Evolutionary conservation across 2,329 filamentous ascomycete genomes (phyloP).

Genomic region (Plenodomus biglobosus): DNA sequence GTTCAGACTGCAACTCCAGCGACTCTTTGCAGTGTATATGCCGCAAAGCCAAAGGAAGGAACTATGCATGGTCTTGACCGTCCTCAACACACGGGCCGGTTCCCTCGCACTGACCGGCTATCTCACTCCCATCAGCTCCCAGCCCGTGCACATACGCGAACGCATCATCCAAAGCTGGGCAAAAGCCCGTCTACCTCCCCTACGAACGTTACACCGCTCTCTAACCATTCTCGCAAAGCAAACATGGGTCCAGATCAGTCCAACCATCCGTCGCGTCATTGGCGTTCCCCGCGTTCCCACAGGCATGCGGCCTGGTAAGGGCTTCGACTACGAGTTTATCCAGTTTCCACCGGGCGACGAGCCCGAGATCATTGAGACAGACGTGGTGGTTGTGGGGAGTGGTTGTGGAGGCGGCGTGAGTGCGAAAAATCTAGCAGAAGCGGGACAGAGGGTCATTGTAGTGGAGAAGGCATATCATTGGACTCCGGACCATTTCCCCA

Average conservation of each 20-base stretch:
- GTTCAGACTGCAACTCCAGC: conserved; percentile 56
- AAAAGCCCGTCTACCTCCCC: conserved; percentile 56
- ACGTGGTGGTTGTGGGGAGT: conserved; percentile 83
- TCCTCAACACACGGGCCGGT: conserved; percentile 61
- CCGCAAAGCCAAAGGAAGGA: conserved; percentile 53
- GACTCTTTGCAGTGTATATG: conserved; percentile 53
- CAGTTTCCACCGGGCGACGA: conserved; percentile 59
- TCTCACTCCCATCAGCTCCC: conserved; percentile 61
- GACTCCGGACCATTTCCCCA: conserved; percentile 70
- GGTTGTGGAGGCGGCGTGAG: conserved; percentile 82
- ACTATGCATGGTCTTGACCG: conserved; percentile 55
- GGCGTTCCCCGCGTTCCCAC: conserved; percentile 61
- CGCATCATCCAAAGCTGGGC: conserved; percentile 65
- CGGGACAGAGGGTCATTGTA: conserved; percentile 73
- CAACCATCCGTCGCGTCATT: conserved; percentile 57
- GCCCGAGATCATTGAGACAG: conserved; percentile 68
- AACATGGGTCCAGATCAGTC: conserved; percentile 58
- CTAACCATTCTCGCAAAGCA: conserved; percentile 59
- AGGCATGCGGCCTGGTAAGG: conserved; percentile 55
- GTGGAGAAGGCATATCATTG: conserved; percentile 83
- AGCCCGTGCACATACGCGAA: conserved; percentile 62
- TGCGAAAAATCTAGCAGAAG: conserved; percentile 78
- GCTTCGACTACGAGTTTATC: conserved; percentile 62
- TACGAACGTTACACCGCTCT: conserved; percentile 60
- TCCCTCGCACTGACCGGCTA: conserved; percentile 69